phyloP scores from a whole-genome alignment of 1,139 yeast species.

The Yamadazyma atlantica region DNA sequence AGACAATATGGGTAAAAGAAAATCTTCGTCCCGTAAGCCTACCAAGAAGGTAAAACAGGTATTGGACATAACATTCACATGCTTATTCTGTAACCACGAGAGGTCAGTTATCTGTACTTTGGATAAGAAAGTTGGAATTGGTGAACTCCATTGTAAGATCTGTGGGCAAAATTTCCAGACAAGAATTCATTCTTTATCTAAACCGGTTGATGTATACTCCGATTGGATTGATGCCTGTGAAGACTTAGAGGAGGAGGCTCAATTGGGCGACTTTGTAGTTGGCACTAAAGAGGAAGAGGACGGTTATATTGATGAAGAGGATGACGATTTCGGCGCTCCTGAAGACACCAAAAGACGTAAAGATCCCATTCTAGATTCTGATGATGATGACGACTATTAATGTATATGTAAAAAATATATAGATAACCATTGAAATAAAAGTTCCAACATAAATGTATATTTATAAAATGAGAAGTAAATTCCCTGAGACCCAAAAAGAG shows the following conservation, averaged over 20 bases:
- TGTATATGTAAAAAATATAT: background rate
- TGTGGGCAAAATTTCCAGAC: slow-evolving; percentile 96
- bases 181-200: slow-evolving; percentile 76
- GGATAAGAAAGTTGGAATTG: slow-evolving; percentile 85
- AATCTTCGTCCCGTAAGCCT: slow-evolving; percentile 85
- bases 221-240: slow-evolving; percentile 99
- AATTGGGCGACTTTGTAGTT: slow-evolving; percentile 16
- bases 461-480: too few relatives aligned
- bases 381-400: slow-evolving; percentile 25
- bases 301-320: slow-evolving; percentile 29
- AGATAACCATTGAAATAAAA: background rate
- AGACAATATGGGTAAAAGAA: slow-evolving; percentile 91
- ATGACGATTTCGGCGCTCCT: slow-evolving; percentile 22
- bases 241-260: slow-evolving; percentile 74
- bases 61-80: slow-evolving; percentile 82
- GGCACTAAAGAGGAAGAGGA: slow-evolving; percentile 22
- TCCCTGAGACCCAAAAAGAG: too few relatives aligned
- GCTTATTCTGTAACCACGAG: slow-evolving; percentile 95
- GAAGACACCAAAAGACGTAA: slow-evolving; percentile 13
- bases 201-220: slow-evolving; percentile 92
- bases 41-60: slow-evolving; percentile 75
- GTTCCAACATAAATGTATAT: background rate
- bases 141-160: slow-evolving; percentile 83
- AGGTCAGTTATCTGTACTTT: slow-evolving; percentile 83
- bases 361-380: slow-evolving; percentile 23